A percentile compares a stretch with the other conserved stretches of the same genome.
Evolutionary conservation across 2,329 filamentous ascomycete species (phyloP).

Genomic region (Pseudogymnoascus sp.): DNA sequence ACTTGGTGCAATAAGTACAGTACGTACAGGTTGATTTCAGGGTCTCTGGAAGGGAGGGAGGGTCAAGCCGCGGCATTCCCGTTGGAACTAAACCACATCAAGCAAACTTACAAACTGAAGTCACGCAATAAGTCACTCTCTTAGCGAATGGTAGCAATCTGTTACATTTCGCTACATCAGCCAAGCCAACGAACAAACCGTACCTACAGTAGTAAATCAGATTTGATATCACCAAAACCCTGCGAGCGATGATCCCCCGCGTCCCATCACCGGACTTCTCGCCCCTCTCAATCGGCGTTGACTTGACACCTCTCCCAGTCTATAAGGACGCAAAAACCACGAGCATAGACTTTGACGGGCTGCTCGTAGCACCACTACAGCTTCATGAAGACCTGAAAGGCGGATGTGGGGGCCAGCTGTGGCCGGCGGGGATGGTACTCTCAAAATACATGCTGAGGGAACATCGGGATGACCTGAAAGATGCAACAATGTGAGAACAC

Average conservation of each 20-base stretch:
- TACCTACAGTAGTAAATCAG: neutral
- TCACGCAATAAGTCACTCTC: conserved; percentile 3
- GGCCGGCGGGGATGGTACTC: conserved; percentile 87
- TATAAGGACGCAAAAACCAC: conserved; percentile 48
- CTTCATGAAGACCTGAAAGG: conserved; percentile 78
- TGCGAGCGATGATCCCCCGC: conserved; percentile 22
- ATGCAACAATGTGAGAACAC: conserved; percentile 59
- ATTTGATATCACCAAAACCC: conserved; percentile 9
- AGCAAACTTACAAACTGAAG: neutral
- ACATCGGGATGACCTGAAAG: conserved; percentile 52
- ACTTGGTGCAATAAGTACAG: neutral
- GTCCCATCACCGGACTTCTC: conserved; percentile 28
- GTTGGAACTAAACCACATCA: neutral
- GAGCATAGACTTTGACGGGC: conserved; percentile 59
- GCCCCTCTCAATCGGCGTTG: conserved; percentile 39
- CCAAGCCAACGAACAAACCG: neutral
- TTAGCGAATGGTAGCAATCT: conserved; percentile 8
- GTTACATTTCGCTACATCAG: conserved; percentile 10
- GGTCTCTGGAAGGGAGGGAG: neutral
- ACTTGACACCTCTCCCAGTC: conserved; percentile 47
- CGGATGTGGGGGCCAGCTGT: conserved; percentile 87
- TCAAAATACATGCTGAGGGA: conserved; percentile 76
- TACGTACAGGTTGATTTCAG: conserved; percentile 6
- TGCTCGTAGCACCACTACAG: conserved; percentile 59
- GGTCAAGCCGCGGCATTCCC: neutral